Conservation (phyloP, 2,329 filamentous ascomycete genomes). For the Exophiala alcalophila region DNA sequence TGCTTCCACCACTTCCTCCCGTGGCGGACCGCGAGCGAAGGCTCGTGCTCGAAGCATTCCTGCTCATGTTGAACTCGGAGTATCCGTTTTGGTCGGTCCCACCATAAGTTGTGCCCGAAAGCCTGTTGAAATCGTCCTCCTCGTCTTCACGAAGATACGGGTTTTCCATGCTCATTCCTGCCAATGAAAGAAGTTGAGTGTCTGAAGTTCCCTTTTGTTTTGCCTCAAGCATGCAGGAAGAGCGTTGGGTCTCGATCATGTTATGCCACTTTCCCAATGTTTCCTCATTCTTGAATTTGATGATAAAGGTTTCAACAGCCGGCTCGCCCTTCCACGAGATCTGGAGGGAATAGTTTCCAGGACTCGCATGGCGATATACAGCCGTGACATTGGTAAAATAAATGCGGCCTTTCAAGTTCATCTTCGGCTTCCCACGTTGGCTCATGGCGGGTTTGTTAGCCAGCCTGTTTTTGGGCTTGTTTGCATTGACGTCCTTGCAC, state of each 20-base stretch:
- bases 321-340: conserved; percentile 99
- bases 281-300: conserved; percentile 89
- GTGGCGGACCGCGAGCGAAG: conserved; percentile 74
- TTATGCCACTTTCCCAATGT: conserved; percentile 88
- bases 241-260: conserved; percentile 72
- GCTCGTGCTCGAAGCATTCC: conserved; percentile 71
- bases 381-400: conserved; percentile 99
- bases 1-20: conserved; percentile 51
- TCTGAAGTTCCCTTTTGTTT: conserved; percentile 54
- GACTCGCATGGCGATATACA: conserved; percentile 80
- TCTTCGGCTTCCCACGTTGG: conserved; percentile 68
- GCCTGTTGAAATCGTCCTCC: conserved; percentile 46
- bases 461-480: conserved; percentile 70
- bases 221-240: conserved; percentile 45
- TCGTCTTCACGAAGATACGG: conserved; percentile 67
- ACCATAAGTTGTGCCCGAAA: conserved; percentile 30
- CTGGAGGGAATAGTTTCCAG: conserved; percentile 89
- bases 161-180: conserved; percentile 70
- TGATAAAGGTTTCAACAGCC: conserved; percentile 94
- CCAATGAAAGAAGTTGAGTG: conserved; percentile 79
- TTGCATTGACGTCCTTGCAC: conserved; percentile 89
- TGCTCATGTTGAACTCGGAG: conserved; percentile 55
- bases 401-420: conserved; percentile 94
- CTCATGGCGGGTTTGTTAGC: conserved; percentile 66
- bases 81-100: conserved; percentile 37